Base-by-base conservation (phyloP, 176 grass and related monocot species). In the Eleusine indica region DNA sequence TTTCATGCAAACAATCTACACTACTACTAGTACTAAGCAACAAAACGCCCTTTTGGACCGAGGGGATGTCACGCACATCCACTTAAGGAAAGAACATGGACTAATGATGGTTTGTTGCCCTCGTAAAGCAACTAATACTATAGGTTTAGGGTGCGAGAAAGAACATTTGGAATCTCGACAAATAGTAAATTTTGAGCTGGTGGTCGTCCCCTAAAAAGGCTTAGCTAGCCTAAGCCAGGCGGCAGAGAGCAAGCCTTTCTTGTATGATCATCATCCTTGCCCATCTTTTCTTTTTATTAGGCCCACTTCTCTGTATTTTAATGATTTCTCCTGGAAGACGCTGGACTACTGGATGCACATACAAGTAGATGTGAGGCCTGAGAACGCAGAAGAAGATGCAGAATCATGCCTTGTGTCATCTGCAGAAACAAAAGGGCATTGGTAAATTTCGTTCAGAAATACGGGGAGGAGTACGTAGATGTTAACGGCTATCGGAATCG, bases 111-210 rank as follows among this genome's bases (percentile, higher is more conserved):
- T 84, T 49, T 25, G 75, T 21, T 83, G 69, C 68, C 74, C 56
- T 66, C 30, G 17, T 78, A 86, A 89, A 87, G 72, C 52, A 35
- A 35, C 32, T 35, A 35, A 2, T 35, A 2, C 2, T 60, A 44
- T 51, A 46, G 77, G 68, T 18, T 30, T 30, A 64, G 66, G 37
- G 22, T 41, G 68, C 10, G 71, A 84, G 3, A 75, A 75, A 80
- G 5, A 75, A 82, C 81, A 94, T 86, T 90, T 83, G 88, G 93
- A 96, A 96, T 93, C 90, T 95, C 88, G 85, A 69, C 77, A 70
- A 76, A 81, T 87, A 35, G 9, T 77, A 35, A 41, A 75, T 76
- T 49, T 86, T 4, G 51, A 53, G 51, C 14, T 17, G 2, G 44
- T 52, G 12, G 44, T 48, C 44, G 4, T 85, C 43, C 71, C 68